phyloP scores from a whole-genome alignment of 441 rosid genomes.

The Francoa sonchifolia region DNA sequence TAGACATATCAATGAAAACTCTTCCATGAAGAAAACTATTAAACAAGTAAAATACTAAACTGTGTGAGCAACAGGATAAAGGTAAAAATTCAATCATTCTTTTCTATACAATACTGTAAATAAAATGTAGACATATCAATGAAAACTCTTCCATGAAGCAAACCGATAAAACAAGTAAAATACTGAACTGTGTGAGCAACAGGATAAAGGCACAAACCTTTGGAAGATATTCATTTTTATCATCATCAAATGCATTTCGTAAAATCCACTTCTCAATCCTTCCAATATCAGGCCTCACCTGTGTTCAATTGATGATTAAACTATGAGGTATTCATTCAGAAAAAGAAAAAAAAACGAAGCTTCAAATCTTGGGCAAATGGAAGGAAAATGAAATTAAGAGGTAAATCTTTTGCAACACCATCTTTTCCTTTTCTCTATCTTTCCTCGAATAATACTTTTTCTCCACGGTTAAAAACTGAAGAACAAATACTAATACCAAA shows the following conservation, averaged over 20 bases:
- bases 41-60: neutral
- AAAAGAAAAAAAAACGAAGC: neutral
- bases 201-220: slow-evolving; percentile 37
- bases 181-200: neutral
- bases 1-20: slow-evolving; percentile 1
- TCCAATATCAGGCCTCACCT: slow-evolving; percentile 62
- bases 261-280: slow-evolving; percentile 80
- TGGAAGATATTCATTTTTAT: slow-evolving; percentile 59
- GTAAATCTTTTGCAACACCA: too few relatives aligned
- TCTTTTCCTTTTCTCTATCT: too few relatives aligned
- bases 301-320: slow-evolving; percentile 9
- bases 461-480: neutral
- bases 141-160: neutral
- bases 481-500: neutral
- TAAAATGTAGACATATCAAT: neutral
- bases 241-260: slow-evolving; percentile 76
- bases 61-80: too few relatives aligned
- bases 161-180: neutral
- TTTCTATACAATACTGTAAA: too few relatives aligned
- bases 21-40: neutral
- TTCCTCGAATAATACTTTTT: too few relatives aligned
- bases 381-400: too few relatives aligned
- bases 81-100: too few relatives aligned
- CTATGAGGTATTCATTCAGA: too few relatives aligned
- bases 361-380: too few relatives aligned